Base-by-base conservation (phyloP, 257 asterid species). In the Linderniella brevidens region DNA sequence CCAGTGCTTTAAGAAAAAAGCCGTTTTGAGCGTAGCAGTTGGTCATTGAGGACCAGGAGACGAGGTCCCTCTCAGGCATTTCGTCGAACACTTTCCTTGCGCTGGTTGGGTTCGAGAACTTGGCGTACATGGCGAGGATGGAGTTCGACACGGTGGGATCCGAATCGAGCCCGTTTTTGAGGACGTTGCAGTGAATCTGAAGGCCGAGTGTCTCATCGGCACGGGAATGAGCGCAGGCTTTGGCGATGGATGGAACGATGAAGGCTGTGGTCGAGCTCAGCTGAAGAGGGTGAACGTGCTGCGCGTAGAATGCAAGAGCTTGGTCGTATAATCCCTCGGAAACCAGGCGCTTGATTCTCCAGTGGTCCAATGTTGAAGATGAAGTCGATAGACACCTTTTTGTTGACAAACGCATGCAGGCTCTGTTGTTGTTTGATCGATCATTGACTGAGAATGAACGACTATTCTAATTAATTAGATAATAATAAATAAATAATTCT, bases 31-130 rank as follows among this genome's bases (percentile, higher is more conserved):
- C 55, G 49, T 49, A 84, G 59, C 87, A 75, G 48, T 73, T 80
- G 11, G 80, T 69, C 69, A 82, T 69, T 10, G 84, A 63, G 39
- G 58, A 75, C 84, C 84, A 78, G 12, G 92, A 82, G 35, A 78
- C 48, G 40, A 64, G 47, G 53, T 80, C 92, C 20, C 82, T 48
- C 0, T 42, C 16, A 40, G 82, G 78, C 87, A 80, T 84, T 58
- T 52, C 70, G 42, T 73, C 84, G 55, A 84, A 84, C 86, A 77
- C 15, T 45, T 58, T 64, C 42, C 49, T 36, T 18, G 92, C 82
- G 43, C 17, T 46, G 5, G 50, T 38, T 0, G 64, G 46, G 11
- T 63, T 67, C 0, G 19, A 53, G 13, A 66, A 54, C 63, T 80
- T 84, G 0, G 80, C 75, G 38, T 72, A 75, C 81, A 80, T 63